phyloP scores from a whole-genome alignment of 306 rosid genomes.

The Prunus persica region Prunus_persica_NCBIv2 NC_034010.1:25797501-25798000 shows the following conservation, averaged over 20 bases:
- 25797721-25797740: conserved; percentile 64
- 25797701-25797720: conserved; percentile 52
- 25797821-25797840: not conserved
- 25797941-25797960: conserved; percentile 97
- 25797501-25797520: not conserved
- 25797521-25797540: too few relatives aligned
- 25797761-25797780: conserved; percentile 94
- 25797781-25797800: conserved; percentile 68
- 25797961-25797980: conserved; percentile 84
- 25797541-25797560: too few relatives aligned
- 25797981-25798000: not conserved
- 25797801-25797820: not conserved
- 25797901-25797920: conserved; percentile 81
- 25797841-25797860: not conserved
- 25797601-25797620: not conserved
- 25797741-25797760: conserved; percentile 73
- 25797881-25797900: conserved; percentile 51
- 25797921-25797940: conserved; percentile 88
- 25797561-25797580: not conserved
- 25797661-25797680: conserved; percentile 88
- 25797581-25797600: not conserved
- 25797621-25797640: conserved; percentile 12
- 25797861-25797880: conserved; percentile 3
- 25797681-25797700: conserved; percentile 84
- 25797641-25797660: conserved; percentile 94